Evolutionary conservation across 495 filamentous ascomycete species (phyloP).

Genomic region (Penicillium steckii): DNA sequence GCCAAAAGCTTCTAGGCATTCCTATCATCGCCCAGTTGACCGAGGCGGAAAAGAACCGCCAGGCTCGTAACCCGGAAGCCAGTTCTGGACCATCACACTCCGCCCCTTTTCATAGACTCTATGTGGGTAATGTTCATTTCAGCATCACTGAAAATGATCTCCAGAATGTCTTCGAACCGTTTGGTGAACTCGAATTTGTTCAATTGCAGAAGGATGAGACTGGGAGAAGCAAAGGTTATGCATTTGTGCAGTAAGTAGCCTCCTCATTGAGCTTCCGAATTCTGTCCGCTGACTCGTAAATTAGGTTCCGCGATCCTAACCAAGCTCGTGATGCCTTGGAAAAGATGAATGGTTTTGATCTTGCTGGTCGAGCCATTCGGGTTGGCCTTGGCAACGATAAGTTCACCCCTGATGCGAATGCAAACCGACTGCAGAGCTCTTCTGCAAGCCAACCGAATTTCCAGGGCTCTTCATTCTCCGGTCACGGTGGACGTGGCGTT

Average conservation of each 20-base stretch:
- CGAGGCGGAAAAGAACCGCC: constrained; percentile 98
- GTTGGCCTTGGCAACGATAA: constrained; percentile 99
- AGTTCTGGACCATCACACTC: constrained; percentile 63
- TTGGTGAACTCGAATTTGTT: constrained; percentile 96
- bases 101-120: constrained; percentile 96
- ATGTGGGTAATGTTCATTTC: constrained; percentile 99
- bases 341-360: constrained; percentile 99
- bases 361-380: constrained; percentile 94
- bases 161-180: constrained; percentile 96
- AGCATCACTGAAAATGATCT: constrained; percentile 96
- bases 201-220: constrained; percentile 95
- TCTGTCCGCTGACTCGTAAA: neutral
- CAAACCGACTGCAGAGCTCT: constrained; percentile 79
- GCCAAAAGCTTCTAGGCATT: constrained; percentile 97
- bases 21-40: constrained; percentile 98
- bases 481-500: constrained; percentile 82
- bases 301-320: constrained; percentile 85
- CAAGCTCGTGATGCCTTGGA: constrained; percentile 92
- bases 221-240: constrained; percentile 90
- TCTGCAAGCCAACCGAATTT: constrained; percentile 73
- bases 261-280: neutral
- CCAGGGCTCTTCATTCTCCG: constrained; percentile 94
- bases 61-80: constrained; percentile 80
- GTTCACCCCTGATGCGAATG: constrained; percentile 97
- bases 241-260: constrained; percentile 91